Evolutionary conservation across 768 basidiomycete genomes (phyloP).

Genomic region (Mycena vulgaris): DNA sequence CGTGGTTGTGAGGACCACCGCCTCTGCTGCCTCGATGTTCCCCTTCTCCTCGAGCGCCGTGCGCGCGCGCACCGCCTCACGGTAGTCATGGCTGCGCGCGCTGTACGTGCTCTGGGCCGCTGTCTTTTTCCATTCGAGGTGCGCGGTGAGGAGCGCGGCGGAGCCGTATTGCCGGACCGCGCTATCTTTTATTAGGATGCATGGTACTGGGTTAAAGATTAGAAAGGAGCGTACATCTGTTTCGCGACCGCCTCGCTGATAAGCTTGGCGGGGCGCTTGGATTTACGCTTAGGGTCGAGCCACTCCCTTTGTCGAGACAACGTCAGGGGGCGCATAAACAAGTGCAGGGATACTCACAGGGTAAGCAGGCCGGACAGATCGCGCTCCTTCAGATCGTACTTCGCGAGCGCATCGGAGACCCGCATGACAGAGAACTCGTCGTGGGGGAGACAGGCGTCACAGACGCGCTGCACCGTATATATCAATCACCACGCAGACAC

Average conservation of each 20-base stretch:
- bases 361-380: background rate
- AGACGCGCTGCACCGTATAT: constrained; percentile 4
- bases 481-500: background rate
- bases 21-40: background rate
- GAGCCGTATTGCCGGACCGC: constrained; percentile 19
- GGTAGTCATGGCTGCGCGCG: constrained; percentile 15
- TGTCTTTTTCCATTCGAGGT: constrained; percentile 17
- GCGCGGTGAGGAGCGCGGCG: background rate
- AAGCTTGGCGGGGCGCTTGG: constrained; percentile 19
- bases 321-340: background rate
- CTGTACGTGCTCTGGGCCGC: constrained; percentile 12
- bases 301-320: background rate
- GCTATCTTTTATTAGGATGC: background rate
- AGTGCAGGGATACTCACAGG: constrained; percentile 6
- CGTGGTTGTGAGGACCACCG: constrained; percentile 28
- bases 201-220: no score
- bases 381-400: constrained; percentile 32
- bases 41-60: constrained; percentile 19
- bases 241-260: constrained; percentile 25
- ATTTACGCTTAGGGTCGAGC: background rate
- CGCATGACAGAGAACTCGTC: constrained; percentile 25
- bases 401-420: constrained; percentile 18
- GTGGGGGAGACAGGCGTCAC: constrained; percentile 12
- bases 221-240: constrained; percentile 1
- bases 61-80: constrained; percentile 17